Evolutionary conservation across 352 stramenopile genomes (phyloP), one percentile per base, ranked within the genome.

Genomic region (Blastocystis sp.): DNA sequence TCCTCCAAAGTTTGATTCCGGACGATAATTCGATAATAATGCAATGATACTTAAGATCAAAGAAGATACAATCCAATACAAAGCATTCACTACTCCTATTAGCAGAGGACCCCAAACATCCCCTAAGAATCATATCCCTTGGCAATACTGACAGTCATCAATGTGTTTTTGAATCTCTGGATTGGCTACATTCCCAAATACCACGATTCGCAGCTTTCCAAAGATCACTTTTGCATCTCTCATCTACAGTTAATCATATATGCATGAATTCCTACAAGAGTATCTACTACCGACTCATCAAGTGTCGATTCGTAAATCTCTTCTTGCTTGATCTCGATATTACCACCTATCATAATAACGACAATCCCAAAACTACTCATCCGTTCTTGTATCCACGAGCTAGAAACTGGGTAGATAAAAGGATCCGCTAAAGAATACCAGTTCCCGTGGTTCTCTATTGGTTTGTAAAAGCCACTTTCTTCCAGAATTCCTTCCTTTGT

Each of bases 41-140:
- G 54, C 27, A 43, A 46, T 46, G 35, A 51, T 12, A 43, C 63
- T 74, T 51, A 14, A 5, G n/a, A 74, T 74, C 21, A 74, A 12
- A 1, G 3, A 4, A 1, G 3, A 32, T 21, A 46, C 21, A 46
- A 12, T 29, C 0, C 9, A 27, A 21, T 27, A 74, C 63, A 74
- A 43, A n/a, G 63, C 35, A 46, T 52, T 51, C 2, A 74, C 29
- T n/a, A 74, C 12, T 16, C 63, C 63, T 29, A 74, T 74, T 4
- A 74, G 63, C 63, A 74, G 21, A 37, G 63, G 63, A 24, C 63
- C 63, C 63, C 63, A 74, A n/a, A 74, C 12, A 74, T 74, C 63
- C 63, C 63, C 63, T 74, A 74, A 27, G 19, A 7, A 43, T 74
- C 16, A 43, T 32, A n/a, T 27, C 32, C 11, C 11, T 27, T 5